Evolutionary conservation across 2,329 filamentous ascomycete genomes (phyloP), one percentile per base, ranked within the genome.

Genomic region (Dothideomycetes sp.): DNA sequence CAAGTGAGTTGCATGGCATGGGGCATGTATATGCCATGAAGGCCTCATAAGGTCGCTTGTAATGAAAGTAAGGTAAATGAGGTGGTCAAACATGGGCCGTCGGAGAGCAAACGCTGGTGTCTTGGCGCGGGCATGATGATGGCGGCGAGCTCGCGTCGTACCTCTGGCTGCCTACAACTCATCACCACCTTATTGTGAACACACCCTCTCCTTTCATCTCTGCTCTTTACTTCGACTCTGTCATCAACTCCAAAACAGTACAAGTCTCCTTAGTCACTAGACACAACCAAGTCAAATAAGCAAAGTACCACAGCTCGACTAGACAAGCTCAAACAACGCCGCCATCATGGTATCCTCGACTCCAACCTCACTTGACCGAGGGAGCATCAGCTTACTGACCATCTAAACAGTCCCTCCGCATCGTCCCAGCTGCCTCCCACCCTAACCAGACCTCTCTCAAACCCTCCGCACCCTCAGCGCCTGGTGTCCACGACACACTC

Each of bases 401-500:
- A 29, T 29, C 24, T 12, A 1, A 27, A 7, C 49, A 59, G 56
- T 50, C 56, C 37, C 83, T 96, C 74, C 86, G 87, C 67, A 83
- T 98, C 66, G 77, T 85, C 51, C 91, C 91, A 58, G 61, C 77
- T 45, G 63, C 78, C 53, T 58, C 69, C 50, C 76, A 89, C 69
- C 64, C 77, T 29, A 53, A 72, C 75, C 58, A 80, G 76, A 65
- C 52, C 53, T 27, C 71, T 42, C 62, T 72, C 57, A 73, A 72
- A 49, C 72, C 74, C 52, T 77, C 75, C 41, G 91, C 91, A 3
- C 91, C 91, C 51, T 95, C 89, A 1, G 89, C 87, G 12, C 88
- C 88, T 0, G 89, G 89, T 51, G 72, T 96, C 48, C 88, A 93
- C 72, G 91, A 96, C 69, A 88, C 84, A 14, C 82, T 98, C 52